A percentile compares a stretch with the other conserved stretches of the same genome.
phyloP scores from a whole-genome alignment of 1,284 basidiomycete species.

The Moniliella sp. region DNA sequence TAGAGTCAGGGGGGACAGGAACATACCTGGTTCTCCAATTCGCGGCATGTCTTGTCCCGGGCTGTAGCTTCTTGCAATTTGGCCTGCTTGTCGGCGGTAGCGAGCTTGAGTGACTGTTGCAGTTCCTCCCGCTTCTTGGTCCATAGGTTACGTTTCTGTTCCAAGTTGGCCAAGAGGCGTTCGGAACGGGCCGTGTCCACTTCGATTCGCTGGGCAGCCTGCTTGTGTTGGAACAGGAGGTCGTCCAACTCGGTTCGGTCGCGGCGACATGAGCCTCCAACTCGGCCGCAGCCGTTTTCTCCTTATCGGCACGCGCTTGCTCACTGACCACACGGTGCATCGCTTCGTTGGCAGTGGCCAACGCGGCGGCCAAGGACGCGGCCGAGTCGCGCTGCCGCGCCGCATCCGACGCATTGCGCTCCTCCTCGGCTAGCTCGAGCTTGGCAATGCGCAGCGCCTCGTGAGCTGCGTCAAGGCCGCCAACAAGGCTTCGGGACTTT shows the following conservation, averaged over 20 bases:
- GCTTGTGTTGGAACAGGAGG: neutral
- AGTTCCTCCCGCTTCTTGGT: neutral
- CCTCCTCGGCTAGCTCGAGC: constrained; percentile 51
- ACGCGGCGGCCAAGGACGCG: no score
- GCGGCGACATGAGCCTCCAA: neutral
- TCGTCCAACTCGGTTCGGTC: neutral
- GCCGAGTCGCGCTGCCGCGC: no score
- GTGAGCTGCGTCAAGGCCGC: constrained; percentile 9
- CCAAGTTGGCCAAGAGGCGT: neutral
- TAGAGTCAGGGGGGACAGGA: no score
- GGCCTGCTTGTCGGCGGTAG: neutral
- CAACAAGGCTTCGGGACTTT: constrained; percentile 16
- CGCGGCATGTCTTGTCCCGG: neutral
- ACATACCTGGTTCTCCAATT: neutral
- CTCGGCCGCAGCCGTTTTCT: neutral
- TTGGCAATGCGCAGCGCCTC: constrained; percentile 50
- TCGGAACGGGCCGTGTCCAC: neutral
- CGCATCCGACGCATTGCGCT: constrained; percentile 26
- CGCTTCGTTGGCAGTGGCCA: neutral
- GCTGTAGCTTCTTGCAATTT: neutral
- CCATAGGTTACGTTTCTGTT: neutral
- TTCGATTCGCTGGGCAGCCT: neutral
- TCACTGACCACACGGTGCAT: neutral
- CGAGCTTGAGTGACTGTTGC: neutral
- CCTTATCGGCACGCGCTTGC: neutral